phyloP scores from a whole-genome alignment of 306 rosid genomes.

The Fragaria vesca region DNA sequence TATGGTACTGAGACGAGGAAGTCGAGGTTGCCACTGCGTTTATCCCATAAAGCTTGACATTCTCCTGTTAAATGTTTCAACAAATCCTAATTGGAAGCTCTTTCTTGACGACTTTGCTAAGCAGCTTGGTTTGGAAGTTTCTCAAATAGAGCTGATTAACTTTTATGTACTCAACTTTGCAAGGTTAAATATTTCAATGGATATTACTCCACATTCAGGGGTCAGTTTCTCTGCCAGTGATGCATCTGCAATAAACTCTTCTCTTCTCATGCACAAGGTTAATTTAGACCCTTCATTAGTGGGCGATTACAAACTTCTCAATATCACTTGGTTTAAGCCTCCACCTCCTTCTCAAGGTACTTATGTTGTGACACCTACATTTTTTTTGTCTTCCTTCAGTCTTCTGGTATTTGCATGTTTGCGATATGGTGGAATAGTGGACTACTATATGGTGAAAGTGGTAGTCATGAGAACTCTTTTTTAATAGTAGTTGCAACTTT shows the following conservation, averaged over 20 bases:
- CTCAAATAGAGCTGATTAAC: conserved; percentile 77
- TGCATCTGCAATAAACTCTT: conserved; percentile 66
- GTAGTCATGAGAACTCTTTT: not conserved
- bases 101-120: conserved; percentile 66
- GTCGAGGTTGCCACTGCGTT: conserved; percentile 68
- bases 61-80: conserved; percentile 81
- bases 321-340: conserved; percentile 80
- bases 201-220: conserved; percentile 73
- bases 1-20: conserved; percentile 72
- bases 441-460: not conserved
- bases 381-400: not conserved
- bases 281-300: conserved; percentile 57
- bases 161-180: conserved; percentile 65
- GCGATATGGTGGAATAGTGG: not conserved
- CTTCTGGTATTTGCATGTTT: not conserved
- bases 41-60: conserved; percentile 94
- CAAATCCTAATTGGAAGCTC: conserved; percentile 57
- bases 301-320: conserved; percentile 79
- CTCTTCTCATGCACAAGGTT: conserved; percentile 68
- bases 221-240: conserved; percentile 64
- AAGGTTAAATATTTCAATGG: conserved; percentile 80
- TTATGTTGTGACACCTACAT: conserved; percentile 8
- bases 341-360: conserved; percentile 79
- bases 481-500: not conserved
- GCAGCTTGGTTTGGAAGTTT: conserved; percentile 54